Evolutionary conservation across 2,329 filamentous ascomycete genomes (phyloP).

Genomic region (Dissoconium aciculare): DNA sequence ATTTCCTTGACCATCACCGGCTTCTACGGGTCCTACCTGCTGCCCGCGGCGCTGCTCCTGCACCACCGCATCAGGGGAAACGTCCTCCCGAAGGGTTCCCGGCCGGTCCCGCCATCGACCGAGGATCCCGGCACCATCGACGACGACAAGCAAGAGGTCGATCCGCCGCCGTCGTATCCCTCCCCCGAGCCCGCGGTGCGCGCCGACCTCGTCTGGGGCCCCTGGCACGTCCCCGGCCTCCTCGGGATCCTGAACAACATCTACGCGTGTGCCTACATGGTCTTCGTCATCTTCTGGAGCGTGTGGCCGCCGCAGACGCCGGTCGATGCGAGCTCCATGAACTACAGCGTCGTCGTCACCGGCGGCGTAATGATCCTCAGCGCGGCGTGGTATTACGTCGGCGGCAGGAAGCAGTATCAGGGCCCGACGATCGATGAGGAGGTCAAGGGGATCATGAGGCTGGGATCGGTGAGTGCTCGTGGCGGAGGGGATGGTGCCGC

Average conservation of each 20-base stretch:
- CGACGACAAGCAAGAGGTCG: not conserved
- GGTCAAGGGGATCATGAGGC: constrained; percentile 18
- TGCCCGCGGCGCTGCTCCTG: constrained; percentile 28
- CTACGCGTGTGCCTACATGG: constrained; percentile 39
- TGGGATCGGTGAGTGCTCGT: constrained; percentile 9
- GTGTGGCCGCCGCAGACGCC: constrained; percentile 33
- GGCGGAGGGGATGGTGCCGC: not conserved
- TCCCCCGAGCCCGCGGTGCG: constrained; percentile 1
- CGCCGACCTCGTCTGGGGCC: constrained; percentile 37
- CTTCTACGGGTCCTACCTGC: constrained; percentile 31
- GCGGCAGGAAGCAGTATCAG: constrained; percentile 24
- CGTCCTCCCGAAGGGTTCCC: constrained; percentile 26
- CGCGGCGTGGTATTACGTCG: constrained; percentile 24
- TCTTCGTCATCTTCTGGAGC: constrained; percentile 43
- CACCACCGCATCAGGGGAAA: constrained; percentile 28
- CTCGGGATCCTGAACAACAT: constrained; percentile 41
- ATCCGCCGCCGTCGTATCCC: not conserved
- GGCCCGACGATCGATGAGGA: constrained; percentile 26
- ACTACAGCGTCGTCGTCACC: constrained; percentile 28
- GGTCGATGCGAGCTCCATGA: constrained; percentile 27
- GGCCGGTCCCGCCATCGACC: constrained; percentile 1
- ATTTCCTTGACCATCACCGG: constrained; percentile 31
- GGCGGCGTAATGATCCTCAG: constrained; percentile 26
- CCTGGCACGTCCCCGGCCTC: constrained; percentile 38
- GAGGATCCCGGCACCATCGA: constrained; percentile 2